A percentile compares a stretch with the other conserved stretches of the same genome.
phyloP scores from a whole-genome alignment of 2,329 filamentous ascomycete species.

The Aureobasidium leucospermi region DNA sequence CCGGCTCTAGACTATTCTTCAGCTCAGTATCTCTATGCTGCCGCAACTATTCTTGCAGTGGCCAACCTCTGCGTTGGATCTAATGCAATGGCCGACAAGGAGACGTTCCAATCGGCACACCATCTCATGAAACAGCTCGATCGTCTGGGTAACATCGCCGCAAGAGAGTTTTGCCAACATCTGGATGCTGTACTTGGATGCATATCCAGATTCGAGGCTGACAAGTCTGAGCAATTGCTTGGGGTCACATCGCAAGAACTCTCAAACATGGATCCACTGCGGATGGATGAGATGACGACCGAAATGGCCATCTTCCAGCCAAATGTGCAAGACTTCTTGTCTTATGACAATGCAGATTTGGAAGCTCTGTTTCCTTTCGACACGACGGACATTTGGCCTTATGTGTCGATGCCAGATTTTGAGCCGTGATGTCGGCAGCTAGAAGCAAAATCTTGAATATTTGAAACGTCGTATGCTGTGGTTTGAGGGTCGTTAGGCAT shows the following conservation, averaged over 20 bases:
- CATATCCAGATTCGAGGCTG: background rate
- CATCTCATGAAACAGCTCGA: slow-evolving; percentile 35
- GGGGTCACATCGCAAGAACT: background rate
- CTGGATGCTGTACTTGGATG: slow-evolving; percentile 25
- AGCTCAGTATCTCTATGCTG: slow-evolving; percentile 42
- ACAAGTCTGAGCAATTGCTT: background rate
- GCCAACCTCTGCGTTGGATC: slow-evolving; percentile 33
- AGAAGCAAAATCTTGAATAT: background rate
- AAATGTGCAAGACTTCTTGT: slow-evolving; percentile 11
- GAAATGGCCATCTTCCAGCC: slow-evolving; percentile 10
- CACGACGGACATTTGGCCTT: slow-evolving; percentile 2
- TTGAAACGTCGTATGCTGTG: background rate
- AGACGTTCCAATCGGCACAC: slow-evolving; percentile 34
- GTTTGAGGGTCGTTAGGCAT: too few species aligned
- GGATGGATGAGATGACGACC: slow-evolving; percentile 4
- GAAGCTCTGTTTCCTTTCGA: background rate
- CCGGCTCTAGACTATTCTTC: slow-evolving; percentile 42
- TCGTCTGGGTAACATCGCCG: slow-evolving; percentile 35
- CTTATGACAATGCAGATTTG: slow-evolving; percentile 1
- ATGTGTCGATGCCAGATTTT: slow-evolving; percentile 5
- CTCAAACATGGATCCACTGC: background rate
- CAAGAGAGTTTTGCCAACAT: slow-evolving; percentile 36
- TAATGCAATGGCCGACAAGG: slow-evolving; percentile 28
- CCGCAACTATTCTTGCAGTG: slow-evolving; percentile 38
- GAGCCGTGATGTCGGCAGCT: background rate